phyloP scores from a whole-genome alignment of 2,329 filamentous ascomycete species.

The Monosporascus sp. region DNA sequence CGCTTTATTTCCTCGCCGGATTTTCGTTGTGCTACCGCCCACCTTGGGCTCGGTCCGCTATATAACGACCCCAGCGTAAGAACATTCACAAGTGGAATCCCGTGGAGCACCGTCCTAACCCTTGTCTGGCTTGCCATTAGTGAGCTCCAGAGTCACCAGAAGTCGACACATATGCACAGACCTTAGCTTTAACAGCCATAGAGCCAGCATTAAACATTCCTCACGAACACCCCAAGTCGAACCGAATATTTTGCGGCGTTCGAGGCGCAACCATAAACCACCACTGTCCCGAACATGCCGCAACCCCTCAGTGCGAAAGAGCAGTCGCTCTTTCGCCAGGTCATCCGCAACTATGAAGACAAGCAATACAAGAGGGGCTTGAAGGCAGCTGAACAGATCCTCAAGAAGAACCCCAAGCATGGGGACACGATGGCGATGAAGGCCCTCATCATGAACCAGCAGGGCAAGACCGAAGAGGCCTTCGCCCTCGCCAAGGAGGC shows the following conservation, averaged over 20 bases:
- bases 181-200: neutral
- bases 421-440: slow-evolving; percentile 99
- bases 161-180: neutral
- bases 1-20: no score
- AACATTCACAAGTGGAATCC: no score
- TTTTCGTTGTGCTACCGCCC: no score
- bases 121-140: neutral
- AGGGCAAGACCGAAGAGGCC: slow-evolving; percentile 89
- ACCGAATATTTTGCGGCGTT: neutral
- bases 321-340: slow-evolving; percentile 85
- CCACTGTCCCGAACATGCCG: slow-evolving; percentile 48
- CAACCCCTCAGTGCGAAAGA: slow-evolving; percentile 81
- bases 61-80: no score
- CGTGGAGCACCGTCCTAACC: no score
- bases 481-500: slow-evolving; percentile 91
- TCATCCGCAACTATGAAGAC: slow-evolving; percentile 94
- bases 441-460: slow-evolving; percentile 88
- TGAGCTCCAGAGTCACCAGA: neutral
- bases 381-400: slow-evolving; percentile 93
- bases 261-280: slow-evolving; percentile 3
- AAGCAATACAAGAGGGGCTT: slow-evolving; percentile 96
- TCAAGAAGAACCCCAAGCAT: slow-evolving; percentile 91
- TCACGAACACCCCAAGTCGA: neutral
- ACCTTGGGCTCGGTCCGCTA: no score
- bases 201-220: neutral